phyloP scores from a whole-genome alignment of 352 stramenopile species.

The Globisporangium mamillatum region DNA sequence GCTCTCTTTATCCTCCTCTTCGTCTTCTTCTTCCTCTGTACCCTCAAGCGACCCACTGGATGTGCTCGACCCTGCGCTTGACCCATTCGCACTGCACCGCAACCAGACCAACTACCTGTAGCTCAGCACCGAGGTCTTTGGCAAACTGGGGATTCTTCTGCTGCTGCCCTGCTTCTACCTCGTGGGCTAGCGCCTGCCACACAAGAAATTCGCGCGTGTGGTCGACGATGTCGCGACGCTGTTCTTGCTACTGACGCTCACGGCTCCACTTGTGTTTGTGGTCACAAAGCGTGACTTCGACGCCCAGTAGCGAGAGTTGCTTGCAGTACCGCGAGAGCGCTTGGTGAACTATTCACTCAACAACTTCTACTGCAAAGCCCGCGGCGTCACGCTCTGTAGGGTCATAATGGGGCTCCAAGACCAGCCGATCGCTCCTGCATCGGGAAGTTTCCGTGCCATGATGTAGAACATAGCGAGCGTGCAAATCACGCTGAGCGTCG shows the following conservation, averaged over 20 bases:
- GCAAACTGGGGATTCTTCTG: not conserved
- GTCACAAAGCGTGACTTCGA: not conserved
- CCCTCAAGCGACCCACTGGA: not conserved
- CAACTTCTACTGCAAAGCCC: constrained; percentile 9
- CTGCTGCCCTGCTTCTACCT: constrained; percentile 7
- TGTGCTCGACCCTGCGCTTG: constrained; percentile 1
- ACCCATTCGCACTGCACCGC: not conserved
- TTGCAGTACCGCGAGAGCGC: not conserved
- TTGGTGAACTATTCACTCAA: not conserved
- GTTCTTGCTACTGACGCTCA: not conserved
- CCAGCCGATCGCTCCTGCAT: not conserved
- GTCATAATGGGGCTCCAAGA: not conserved
- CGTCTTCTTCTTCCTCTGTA: not conserved
- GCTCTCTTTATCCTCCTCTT: not conserved
- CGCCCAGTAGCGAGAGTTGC: not conserved
- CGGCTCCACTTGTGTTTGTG: not conserved
- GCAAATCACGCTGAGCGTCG: not conserved
- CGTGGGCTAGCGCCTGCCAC: not conserved
- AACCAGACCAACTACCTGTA: constrained; percentile 3
- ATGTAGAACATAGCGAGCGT: not conserved
- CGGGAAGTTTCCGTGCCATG: not conserved
- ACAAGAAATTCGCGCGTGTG: constrained; percentile 1
- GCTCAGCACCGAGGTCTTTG: not conserved
- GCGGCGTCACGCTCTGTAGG: constrained; percentile 1
- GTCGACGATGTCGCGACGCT: constrained; percentile 5